Conservation (phyloP, 176 grass and related monocot genomes). For the Paspalum notatum region DNA sequence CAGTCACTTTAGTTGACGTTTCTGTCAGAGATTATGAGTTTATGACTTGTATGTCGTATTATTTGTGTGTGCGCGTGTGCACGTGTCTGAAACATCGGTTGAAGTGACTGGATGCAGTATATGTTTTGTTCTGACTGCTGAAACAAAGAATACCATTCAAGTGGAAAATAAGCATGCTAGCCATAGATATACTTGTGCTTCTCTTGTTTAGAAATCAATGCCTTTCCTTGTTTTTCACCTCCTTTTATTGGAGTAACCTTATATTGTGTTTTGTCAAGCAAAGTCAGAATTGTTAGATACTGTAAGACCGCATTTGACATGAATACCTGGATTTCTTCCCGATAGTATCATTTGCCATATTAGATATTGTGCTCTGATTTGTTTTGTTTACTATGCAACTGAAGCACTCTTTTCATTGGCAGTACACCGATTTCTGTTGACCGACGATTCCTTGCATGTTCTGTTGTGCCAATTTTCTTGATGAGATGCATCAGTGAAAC, state of each 20-base stretch:
- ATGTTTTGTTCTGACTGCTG: neutral
- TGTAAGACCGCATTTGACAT: neutral
- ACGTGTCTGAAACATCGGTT: no score
- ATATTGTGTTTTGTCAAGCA: conserved; percentile 8
- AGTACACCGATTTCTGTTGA: no score
- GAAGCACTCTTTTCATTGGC: neutral
- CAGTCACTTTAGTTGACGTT: no score
- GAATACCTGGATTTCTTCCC: neutral
- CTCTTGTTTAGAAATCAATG: neutral
- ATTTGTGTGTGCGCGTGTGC: no score
- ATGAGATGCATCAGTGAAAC: conserved; percentile 12
- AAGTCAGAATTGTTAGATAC: neutral
- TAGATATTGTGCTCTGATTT: neutral
- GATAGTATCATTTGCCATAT: conserved; percentile 14
- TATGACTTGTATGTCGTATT: no score
- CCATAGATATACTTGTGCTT: neutral
- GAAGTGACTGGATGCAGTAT: no score
- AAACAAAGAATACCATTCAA: neutral
- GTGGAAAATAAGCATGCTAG: neutral
- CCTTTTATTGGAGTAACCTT: neutral
- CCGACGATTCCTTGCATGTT: neutral
- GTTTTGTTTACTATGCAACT: neutral
- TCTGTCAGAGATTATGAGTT: no score
- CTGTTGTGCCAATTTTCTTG: neutral
- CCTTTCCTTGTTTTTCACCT: neutral